A percentile compares a stretch with the other conserved stretches of the same genome.
Conservation (phyloP, 2,329 filamentous ascomycete species). For the Leptographium wingfieldii region DNA sequence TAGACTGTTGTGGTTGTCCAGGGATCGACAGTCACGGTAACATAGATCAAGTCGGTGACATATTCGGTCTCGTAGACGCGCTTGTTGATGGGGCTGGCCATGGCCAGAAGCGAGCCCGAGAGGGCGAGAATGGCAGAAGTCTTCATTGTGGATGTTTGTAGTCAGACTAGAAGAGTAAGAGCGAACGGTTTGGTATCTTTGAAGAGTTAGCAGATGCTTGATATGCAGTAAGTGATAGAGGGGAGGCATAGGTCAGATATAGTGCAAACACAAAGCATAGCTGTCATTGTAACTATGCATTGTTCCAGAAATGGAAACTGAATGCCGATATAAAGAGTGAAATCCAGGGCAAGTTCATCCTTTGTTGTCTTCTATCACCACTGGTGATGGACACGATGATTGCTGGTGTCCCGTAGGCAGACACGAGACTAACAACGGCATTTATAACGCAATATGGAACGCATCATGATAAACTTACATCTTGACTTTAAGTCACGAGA, state of each 20-base stretch:
- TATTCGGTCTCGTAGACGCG: constrained; percentile 27
- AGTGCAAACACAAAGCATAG: not conserved
- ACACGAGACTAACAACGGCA: no score
- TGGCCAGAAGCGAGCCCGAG: constrained; percentile 32
- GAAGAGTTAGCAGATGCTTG: not conserved
- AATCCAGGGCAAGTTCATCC: not conserved
- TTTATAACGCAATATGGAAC: no score
- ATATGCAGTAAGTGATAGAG: not conserved
- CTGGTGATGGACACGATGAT: no score
- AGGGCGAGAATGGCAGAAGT: constrained; percentile 31
- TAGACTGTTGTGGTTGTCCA: not conserved
- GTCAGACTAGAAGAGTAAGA: not conserved
- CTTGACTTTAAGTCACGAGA: not conserved
- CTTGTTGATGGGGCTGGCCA: constrained; percentile 30
- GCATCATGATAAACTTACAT: not conserved
- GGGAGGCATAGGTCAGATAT: not conserved
- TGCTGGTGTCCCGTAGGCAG: no score
- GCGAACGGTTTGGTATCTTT: not conserved
- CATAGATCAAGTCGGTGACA: constrained; percentile 29
- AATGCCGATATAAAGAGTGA: no score
- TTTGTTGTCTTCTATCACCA: no score
- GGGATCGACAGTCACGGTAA: constrained; percentile 28
- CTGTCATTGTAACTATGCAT: not conserved
- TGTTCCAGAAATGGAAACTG: not conserved
- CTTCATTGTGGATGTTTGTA: constrained; percentile 31